phyloP scores from a whole-genome alignment of 73 alveolate species.

The Tetrahymena elliotti region DNA sequence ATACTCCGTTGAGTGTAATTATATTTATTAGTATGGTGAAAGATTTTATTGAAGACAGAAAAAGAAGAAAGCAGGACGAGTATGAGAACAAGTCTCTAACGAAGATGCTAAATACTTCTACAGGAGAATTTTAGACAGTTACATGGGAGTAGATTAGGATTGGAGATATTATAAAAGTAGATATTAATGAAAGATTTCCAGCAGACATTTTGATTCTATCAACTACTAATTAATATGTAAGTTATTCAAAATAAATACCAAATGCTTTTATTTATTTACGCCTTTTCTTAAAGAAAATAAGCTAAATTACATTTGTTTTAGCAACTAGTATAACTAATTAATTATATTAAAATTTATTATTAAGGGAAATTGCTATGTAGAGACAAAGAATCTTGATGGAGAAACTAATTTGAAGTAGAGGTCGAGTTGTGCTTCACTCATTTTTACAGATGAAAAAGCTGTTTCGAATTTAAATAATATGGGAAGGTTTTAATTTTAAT shows the following conservation, averaged over 20 bases:
- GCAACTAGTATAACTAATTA: background rate
- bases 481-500: constrained; percentile 15
- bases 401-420: constrained; percentile 85
- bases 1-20: constrained; percentile 56
- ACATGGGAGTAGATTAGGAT: constrained; percentile 20
- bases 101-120: background rate
- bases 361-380: constrained; percentile 52
- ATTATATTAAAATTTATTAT: too few relatives aligned
- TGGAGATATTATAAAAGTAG: constrained; percentile 28
- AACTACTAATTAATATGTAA: constrained; percentile 9
- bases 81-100: background rate
- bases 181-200: constrained; percentile 53
- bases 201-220: constrained; percentile 53
- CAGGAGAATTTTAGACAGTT: background rate
- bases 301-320: too few relatives aligned
- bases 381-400: constrained; percentile 86
- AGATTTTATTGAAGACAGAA: constrained; percentile 90
- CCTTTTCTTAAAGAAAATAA: too few relatives aligned
- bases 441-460: background rate
- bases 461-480: background rate
- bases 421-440: constrained; percentile 7
- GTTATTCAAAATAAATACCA: too few relatives aligned
- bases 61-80: constrained; percentile 60
- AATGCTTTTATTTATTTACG: too few relatives aligned
- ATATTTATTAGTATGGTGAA: constrained; percentile 74